Percentiles rank a stretch among this genome's conserved stretches.
Conservation (phyloP, 208 protist species). For the Leishmania amazonensis region DNA sequence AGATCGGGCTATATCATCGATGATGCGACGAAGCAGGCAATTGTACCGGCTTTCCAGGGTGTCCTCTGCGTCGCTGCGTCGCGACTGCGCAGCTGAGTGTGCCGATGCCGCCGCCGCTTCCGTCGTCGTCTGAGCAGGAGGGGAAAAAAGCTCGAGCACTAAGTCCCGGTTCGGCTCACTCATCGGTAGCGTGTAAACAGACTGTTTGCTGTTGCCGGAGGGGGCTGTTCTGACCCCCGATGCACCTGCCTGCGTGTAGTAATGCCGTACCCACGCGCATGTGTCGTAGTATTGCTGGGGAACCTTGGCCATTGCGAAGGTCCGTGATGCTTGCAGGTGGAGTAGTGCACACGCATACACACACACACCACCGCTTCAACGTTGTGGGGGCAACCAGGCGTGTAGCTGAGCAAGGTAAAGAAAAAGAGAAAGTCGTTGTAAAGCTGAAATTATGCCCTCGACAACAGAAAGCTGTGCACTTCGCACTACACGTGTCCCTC, state of each 20-base stretch:
- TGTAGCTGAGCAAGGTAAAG: not conserved
- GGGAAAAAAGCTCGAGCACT: slow-evolving; percentile 8
- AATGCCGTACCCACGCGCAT: slow-evolving; percentile 35
- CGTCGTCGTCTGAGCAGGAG: not conserved
- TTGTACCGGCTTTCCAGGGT: slow-evolving; percentile 24
- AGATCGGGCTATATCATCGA: not conserved
- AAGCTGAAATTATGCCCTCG: too few species aligned
- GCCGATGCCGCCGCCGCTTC: not conserved
- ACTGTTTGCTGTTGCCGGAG: not conserved
- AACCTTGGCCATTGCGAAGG: slow-evolving; percentile 14
- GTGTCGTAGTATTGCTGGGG: slow-evolving; percentile 51
- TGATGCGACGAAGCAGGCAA: slow-evolving; percentile 19
- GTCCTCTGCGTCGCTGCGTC: not conserved
- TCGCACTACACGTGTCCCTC: too few species aligned
- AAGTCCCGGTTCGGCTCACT: slow-evolving; percentile 10
- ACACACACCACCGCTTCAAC: not conserved
- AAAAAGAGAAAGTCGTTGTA: too few species aligned
- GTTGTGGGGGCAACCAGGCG: not conserved
- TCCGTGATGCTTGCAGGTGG: not conserved
- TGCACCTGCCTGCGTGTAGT: slow-evolving; percentile 3
- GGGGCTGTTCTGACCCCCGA: not conserved
- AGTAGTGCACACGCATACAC: not conserved
- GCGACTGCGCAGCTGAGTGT: not conserved
- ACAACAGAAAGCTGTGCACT: too few species aligned
- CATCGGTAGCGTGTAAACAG: slow-evolving; percentile 14